Conservation (phyloP, 441 rosid species). For the Rhodomyrtus psidioides region DNA sequence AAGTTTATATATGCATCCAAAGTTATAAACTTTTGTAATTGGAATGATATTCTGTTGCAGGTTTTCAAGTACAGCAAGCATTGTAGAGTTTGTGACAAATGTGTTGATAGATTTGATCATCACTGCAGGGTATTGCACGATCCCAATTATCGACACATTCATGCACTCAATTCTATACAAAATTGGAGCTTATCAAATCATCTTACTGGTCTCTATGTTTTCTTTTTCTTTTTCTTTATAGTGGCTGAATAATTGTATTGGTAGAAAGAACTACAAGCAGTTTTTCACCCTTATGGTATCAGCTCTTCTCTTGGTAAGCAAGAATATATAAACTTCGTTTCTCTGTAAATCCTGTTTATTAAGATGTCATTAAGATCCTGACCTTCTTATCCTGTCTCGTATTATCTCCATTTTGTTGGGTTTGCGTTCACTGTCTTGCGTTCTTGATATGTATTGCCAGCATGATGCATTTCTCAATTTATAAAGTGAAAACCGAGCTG, state of each 20-base stretch:
- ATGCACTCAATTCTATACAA: not conserved
- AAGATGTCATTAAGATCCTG: not conserved
- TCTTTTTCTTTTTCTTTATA: constrained; percentile 22
- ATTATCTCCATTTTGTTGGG: not conserved
- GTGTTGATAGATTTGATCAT: constrained; percentile 91
- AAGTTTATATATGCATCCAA: not conserved
- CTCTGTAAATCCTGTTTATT: not conserved
- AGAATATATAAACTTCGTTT: not conserved
- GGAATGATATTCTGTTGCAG: constrained; percentile 25
- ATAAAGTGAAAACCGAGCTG: not conserved
- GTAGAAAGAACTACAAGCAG: constrained; percentile 75
- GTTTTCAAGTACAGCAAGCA: constrained; percentile 98
- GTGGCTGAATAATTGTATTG: constrained; percentile 99
- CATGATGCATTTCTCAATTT: not conserved
- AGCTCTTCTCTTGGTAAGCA: constrained; percentile 83
- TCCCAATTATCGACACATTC: not conserved
- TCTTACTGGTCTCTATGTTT: constrained; percentile 1
- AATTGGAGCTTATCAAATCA: not conserved
- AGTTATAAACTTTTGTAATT: not conserved
- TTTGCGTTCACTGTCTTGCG: not conserved
- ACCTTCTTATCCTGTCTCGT: not conserved
- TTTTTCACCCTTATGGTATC: constrained; percentile 92
- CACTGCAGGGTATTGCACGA: constrained; percentile 83
- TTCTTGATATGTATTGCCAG: not conserved
- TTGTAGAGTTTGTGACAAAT: constrained; percentile 96